Evolutionary conservation across 495 filamentous ascomycete genomes (phyloP).

Genomic region (Penicillium samsonianum): DNA sequence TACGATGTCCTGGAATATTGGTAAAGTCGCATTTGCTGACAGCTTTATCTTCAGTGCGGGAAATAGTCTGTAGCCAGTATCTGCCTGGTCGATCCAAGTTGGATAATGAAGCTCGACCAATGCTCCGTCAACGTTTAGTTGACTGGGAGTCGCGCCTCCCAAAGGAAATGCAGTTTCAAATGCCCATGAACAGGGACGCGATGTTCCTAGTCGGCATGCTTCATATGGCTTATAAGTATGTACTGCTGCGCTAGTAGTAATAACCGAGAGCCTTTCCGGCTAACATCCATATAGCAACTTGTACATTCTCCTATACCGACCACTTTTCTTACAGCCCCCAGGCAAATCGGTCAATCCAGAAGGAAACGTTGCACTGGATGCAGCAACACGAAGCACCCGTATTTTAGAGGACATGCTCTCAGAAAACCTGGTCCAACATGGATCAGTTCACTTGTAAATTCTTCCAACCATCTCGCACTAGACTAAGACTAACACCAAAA

Average conservation of each 20-base stretch:
- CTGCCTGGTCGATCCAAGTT: conserved; percentile 34
- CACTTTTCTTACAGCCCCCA: conserved; percentile 35
- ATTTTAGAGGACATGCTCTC: conserved; percentile 51
- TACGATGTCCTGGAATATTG: conserved; percentile 20
- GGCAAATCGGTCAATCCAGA: conserved; percentile 22
- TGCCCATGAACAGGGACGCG: conserved; percentile 26
- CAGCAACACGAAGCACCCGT: conserved; percentile 44
- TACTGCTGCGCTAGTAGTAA: background rate
- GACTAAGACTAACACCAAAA: conserved; percentile 1
- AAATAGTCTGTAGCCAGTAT: conserved; percentile 45
- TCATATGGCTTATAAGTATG: conserved; percentile 48
- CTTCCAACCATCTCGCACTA: no score
- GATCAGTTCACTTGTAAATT: conserved; percentile 46
- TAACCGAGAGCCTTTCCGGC: background rate
- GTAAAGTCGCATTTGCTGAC: background rate
- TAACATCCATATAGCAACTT: conserved; percentile 34
- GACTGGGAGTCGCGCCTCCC: conserved; percentile 42
- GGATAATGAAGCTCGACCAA: conserved; percentile 29
- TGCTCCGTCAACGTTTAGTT: conserved; percentile 33
- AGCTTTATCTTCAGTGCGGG: conserved; percentile 33
- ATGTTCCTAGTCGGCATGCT: conserved; percentile 45
- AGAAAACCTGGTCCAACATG: conserved; percentile 47
- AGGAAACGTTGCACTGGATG: conserved; percentile 43
- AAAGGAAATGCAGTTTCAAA: conserved; percentile 33
- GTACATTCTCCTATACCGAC: conserved; percentile 43